Conservation (phyloP, 1,284 basidiomycete genomes). For the Cryptococcus depauperatus region DNA sequence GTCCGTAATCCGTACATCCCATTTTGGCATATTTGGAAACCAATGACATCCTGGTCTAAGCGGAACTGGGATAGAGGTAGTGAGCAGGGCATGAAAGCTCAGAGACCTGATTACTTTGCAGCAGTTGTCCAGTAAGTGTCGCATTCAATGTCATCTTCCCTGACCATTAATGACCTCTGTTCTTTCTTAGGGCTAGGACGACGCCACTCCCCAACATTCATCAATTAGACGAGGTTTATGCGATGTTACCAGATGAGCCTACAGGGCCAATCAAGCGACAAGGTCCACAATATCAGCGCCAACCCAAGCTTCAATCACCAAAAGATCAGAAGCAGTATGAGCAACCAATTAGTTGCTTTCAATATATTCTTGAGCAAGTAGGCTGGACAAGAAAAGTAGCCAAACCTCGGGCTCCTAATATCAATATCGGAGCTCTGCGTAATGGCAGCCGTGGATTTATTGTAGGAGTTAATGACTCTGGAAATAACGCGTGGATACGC, state of each 20-base stretch:
- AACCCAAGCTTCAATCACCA: slow-evolving; percentile 4
- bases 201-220: slow-evolving; percentile 35
- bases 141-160: background rate
- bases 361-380: background rate
- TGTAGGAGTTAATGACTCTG: slow-evolving; percentile 81
- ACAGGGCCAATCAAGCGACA: slow-evolving; percentile 29
- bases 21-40: slow-evolving; percentile 91
- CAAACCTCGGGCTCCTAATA: slow-evolving; percentile 38
- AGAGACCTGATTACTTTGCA: slow-evolving; percentile 77
- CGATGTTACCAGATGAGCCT: slow-evolving; percentile 33
- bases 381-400: background rate
- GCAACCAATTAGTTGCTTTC: background rate
- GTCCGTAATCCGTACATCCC: slow-evolving; percentile 60
- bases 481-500: slow-evolving; percentile 78
- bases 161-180: background rate
- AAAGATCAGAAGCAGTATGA: background rate
- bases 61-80: slow-evolving; percentile 41
- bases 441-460: slow-evolving; percentile 76
- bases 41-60: slow-evolving; percentile 59
- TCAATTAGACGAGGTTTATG: slow-evolving; percentile 38
- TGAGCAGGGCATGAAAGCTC: slow-evolving; percentile 47
- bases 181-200: slow-evolving; percentile 28
- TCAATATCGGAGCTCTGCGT: slow-evolving; percentile 62
- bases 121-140: slow-evolving; percentile 69
- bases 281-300: slow-evolving; percentile 35